Evolutionary conservation across 306 rosid species (phyloP).

Genomic region (Citrullus amarus): DNA sequence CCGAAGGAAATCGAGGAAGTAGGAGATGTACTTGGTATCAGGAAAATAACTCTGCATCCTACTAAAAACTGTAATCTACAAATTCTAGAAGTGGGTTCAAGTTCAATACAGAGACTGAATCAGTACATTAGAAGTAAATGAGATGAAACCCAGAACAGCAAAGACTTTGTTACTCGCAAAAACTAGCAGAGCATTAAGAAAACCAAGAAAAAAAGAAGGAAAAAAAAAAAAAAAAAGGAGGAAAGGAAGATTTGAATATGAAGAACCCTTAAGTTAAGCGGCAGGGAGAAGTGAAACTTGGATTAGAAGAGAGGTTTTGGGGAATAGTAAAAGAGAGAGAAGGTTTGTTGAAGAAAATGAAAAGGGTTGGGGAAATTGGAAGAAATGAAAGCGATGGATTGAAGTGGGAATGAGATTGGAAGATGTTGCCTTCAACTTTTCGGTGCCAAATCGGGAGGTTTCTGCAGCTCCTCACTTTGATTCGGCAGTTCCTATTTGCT

Average conservation of each 20-base stretch:
- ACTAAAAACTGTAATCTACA: background rate
- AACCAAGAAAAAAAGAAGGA: background rate
- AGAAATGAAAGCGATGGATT: constrained; percentile 6
- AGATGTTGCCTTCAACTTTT: background rate
- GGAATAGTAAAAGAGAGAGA: background rate
- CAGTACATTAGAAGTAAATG: background rate
- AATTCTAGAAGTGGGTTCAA: background rate
- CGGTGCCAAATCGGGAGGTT: background rate
- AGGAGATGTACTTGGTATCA: background rate
- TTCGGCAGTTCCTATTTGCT: background rate
- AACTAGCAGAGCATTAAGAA: background rate
- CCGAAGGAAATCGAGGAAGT: background rate
- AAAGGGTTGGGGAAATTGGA: background rate
- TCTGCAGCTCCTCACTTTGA: background rate
- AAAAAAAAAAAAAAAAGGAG: background rate
- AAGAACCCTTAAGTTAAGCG: background rate
- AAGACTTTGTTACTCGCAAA: background rate
- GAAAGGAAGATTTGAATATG: background rate
- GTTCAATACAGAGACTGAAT: background rate
- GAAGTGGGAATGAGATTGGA: background rate
- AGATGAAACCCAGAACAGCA: background rate
- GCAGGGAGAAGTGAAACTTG: background rate
- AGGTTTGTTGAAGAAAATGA: background rate
- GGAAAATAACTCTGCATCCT: constrained; percentile 1
- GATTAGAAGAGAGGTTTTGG: constrained; percentile 6